A percentile compares a stretch with the other conserved stretches of the same genome.
These are phyloP conservation scores for Globisporangium rhizosaccharum DNA, from an alignment of 352 stramenopile species.

Conservation along the genomic window DNA sequence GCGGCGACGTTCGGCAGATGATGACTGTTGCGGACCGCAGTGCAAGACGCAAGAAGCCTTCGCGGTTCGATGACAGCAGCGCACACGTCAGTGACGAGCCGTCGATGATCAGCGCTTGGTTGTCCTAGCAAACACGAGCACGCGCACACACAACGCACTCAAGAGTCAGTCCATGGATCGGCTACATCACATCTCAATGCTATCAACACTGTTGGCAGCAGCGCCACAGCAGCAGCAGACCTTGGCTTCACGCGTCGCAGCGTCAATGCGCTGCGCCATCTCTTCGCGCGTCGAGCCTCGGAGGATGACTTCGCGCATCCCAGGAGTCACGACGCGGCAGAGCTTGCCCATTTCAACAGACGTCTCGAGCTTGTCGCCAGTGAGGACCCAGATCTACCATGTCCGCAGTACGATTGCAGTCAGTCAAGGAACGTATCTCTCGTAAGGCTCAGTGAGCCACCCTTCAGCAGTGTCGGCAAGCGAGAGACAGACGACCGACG, in stretches of 20 bases:
- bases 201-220: too few species aligned
- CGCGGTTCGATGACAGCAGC: conserved; percentile 44
- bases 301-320: conserved; percentile 77
- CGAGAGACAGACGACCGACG: conserved; percentile 14
- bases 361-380: conserved; percentile 98
- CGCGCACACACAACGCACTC: too few species aligned
- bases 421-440: neutral
- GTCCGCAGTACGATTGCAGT: neutral
- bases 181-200: too few species aligned
- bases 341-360: conserved; percentile 97
- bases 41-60: conserved; percentile 63
- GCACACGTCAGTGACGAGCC: conserved; percentile 55
- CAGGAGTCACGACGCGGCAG: conserved; percentile 75
- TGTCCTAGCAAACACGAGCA: conserved; percentile 26
- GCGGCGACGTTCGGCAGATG: conserved; percentile 82
- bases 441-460: neutral
- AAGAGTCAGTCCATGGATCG: too few species aligned
- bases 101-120: conserved; percentile 65
- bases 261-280: conserved; percentile 49
- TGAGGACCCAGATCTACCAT: conserved; percentile 90
- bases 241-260: conserved; percentile 36
- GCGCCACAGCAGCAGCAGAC: conserved; percentile 8
- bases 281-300: conserved; percentile 34
- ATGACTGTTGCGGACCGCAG: conserved; percentile 80
- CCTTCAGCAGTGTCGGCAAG: neutral